phyloP scores from a whole-genome alignment of 768 basidiomycete genomes.

The Termitomyces titanicus region DNA sequence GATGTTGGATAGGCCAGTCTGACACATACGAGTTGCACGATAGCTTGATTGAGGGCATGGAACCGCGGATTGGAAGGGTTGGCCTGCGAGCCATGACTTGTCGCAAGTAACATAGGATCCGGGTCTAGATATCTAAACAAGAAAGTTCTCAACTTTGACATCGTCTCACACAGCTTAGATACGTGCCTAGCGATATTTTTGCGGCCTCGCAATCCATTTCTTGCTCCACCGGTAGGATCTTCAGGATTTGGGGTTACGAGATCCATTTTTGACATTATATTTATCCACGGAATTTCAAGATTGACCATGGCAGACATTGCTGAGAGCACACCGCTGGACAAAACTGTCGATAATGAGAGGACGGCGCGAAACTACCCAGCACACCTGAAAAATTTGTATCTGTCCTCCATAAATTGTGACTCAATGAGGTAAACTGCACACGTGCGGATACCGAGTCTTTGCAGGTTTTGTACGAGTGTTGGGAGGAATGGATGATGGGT shows the following conservation, averaged over 20 bases:
- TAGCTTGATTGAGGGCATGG: constrained; percentile 90
- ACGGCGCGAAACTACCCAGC: constrained; percentile 1
- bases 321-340: constrained; percentile 80
- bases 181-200: constrained; percentile 82
- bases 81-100: constrained; percentile 55
- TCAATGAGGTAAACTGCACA: constrained; percentile 93
- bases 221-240: constrained; percentile 52
- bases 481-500: constrained; percentile 98
- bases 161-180: neutral
- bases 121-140: constrained; percentile 82
- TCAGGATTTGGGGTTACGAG: constrained; percentile 70
- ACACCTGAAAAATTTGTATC: constrained; percentile 95
- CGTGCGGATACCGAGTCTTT: constrained; percentile 77
- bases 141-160: neutral
- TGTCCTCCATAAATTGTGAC: constrained; percentile 99
- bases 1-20: neutral
- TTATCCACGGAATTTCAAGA: constrained; percentile 95
- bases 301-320: constrained; percentile 99
- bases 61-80: constrained; percentile 71
- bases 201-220: constrained; percentile 70
- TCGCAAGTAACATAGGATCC: constrained; percentile 82
- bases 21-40: constrained; percentile 82
- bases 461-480: constrained; percentile 72
- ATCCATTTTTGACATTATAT: constrained; percentile 99
- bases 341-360: neutral